Conservation (phyloP, 805 yeast genomes). For the Pichia nanzhaoensis region DNA sequence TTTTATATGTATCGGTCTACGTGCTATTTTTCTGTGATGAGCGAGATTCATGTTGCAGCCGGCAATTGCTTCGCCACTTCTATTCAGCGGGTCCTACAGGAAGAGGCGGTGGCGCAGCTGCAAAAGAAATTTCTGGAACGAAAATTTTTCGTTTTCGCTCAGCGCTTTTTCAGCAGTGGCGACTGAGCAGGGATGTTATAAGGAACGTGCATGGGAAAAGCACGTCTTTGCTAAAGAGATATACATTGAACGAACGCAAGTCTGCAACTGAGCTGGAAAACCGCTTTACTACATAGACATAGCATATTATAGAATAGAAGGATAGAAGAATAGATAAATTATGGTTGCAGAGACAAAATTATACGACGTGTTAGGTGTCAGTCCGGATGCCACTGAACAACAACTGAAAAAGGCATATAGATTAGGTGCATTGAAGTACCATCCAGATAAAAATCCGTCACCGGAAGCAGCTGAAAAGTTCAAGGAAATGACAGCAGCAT, state of each 20-base stretch:
- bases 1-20: too few relatives aligned
- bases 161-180: background rate
- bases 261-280: background rate
- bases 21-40: too few relatives aligned
- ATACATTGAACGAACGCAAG: too few relatives aligned
- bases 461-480: slow-evolving; percentile 95
- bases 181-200: background rate
- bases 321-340: slow-evolving; percentile 11
- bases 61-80: too few relatives aligned
- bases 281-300: background rate
- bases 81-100: too few relatives aligned
- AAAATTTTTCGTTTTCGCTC: too few relatives aligned
- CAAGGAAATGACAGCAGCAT: slow-evolving; percentile 81
- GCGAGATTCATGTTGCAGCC: too few relatives aligned
- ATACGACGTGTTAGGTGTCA: slow-evolving; percentile 68
- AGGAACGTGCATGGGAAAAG: too few relatives aligned
- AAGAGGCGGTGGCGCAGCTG: too few relatives aligned
- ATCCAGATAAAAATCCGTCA: slow-evolving; percentile 76
- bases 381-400: slow-evolving; percentile 58
- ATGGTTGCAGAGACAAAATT: slow-evolving; percentile 81
- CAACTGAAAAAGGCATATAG: slow-evolving; percentile 81
- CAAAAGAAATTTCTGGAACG: too few relatives aligned
- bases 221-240: too few relatives aligned
- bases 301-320: background rate
- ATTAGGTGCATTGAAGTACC: slow-evolving; percentile 72